phyloP scores from a whole-genome alignment of 108 stramenopile species.

The Stephanodiscus minutulus region DNA sequence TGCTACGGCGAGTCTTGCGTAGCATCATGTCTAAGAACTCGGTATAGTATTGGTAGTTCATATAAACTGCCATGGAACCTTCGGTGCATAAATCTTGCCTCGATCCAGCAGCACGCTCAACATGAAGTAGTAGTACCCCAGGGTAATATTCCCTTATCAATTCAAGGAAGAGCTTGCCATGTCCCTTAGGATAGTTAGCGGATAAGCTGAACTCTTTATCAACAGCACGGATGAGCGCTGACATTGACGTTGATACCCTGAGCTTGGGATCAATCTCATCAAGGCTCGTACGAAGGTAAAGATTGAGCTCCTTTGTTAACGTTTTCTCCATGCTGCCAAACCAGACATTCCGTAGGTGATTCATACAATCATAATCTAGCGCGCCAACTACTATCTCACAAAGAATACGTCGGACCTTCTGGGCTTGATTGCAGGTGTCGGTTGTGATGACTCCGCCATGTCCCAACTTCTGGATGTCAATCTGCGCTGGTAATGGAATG shows the following conservation, averaged over 20 bases:
- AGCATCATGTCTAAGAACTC: conserved; percentile 6
- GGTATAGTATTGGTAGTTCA: conserved; percentile 12
- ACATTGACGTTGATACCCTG: conserved; percentile 18
- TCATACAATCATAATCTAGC: conserved; percentile 25
- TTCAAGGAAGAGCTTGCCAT: conserved; percentile 14
- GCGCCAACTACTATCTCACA: background rate
- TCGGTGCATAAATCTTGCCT: conserved; percentile 20
- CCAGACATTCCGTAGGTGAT: conserved; percentile 28
- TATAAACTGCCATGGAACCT: conserved; percentile 7
- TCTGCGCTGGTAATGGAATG: conserved; percentile 8
- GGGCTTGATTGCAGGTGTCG: conserved; percentile 24
- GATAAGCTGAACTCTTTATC: conserved; percentile 28
- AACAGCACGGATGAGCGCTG: conserved; percentile 13
- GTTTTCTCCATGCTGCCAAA: conserved; percentile 22
- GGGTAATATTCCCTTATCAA: conserved; percentile 12
- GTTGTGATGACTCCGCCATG: conserved; percentile 13
- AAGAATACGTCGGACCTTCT: conserved; percentile 18
- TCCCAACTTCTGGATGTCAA: conserved; percentile 18
- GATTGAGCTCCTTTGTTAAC: conserved; percentile 12
- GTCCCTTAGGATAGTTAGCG: conserved; percentile 22
- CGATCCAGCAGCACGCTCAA: conserved; percentile 9
- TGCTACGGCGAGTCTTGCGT: background rate
- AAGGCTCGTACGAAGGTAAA: conserved; percentile 1
- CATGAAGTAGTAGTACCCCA: conserved; percentile 14
- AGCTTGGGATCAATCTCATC: conserved; percentile 30